Conservation (phyloP, 2,329 filamentous ascomycete genomes). For the Torrubiellomyces zombiae region DNA sequence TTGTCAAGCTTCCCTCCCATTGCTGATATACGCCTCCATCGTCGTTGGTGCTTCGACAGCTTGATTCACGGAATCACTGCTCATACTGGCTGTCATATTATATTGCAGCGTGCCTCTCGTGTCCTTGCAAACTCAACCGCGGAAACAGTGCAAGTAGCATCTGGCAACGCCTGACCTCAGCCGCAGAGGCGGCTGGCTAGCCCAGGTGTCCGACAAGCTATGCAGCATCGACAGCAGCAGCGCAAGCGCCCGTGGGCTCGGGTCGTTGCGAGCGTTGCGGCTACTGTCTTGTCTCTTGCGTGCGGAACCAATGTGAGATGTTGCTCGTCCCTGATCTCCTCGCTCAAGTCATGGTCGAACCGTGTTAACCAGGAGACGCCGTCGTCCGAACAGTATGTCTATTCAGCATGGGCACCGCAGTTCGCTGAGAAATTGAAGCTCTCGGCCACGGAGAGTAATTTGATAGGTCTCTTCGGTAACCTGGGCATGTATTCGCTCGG, state of each 20-base stretch:
- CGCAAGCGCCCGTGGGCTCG: conserved; percentile 42
- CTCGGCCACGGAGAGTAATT: conserved; percentile 81
- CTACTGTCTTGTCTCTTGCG: conserved; percentile 69
- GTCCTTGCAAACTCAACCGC: too few species aligned
- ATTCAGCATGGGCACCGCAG: conserved; percentile 93
- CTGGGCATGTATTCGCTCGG: conserved; percentile 88
- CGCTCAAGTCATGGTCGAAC: conserved; percentile 3
- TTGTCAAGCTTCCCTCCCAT: too few species aligned
- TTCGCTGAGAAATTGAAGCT: conserved; percentile 77
- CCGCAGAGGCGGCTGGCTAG: too few species aligned
- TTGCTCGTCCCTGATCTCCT: conserved; percentile 4
- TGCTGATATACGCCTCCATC: too few species aligned
- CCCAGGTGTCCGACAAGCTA: too few species aligned
- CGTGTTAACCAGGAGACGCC: background rate
- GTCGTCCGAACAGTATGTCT: conserved; percentile 63
- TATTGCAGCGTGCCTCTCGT: too few species aligned
- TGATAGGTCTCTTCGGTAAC: conserved; percentile 76
- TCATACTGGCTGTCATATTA: too few species aligned
- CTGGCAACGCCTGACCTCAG: too few species aligned
- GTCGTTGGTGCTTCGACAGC: too few species aligned
- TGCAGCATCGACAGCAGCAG: conserved; percentile 10
- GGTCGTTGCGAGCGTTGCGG: conserved; percentile 68
- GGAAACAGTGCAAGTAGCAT: too few species aligned
- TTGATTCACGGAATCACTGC: too few species aligned
- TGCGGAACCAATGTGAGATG: conserved; percentile 75